Evolutionary conservation across 768 basidiomycete species (phyloP), one percentile per base, ranked within the genome.

Genomic region (Agaricus sinodeliciosus): DNA sequence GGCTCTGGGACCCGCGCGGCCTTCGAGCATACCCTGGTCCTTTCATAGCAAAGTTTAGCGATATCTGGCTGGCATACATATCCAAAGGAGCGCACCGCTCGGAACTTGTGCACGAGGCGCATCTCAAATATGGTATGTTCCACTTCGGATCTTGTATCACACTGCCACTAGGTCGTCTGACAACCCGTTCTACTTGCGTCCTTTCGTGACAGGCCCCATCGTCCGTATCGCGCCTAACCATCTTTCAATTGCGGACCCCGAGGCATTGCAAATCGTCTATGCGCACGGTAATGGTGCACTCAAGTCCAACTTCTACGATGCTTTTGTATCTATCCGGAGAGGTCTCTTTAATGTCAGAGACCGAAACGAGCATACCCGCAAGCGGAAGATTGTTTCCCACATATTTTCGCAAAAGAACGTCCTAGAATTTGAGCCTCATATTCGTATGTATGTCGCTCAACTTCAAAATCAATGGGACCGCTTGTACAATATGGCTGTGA

Each of bases 371-470:
- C 92, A 95, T 64, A 77, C 88, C 5, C 82, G 92, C 40, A 95
- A 94, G 69, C 84, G 91, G 71, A 95, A 95, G 71, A 89, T 96
- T 55, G 80, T 95, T 43, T 85, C 89, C 0, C 82, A 89, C 62
- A 85, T 90, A 60, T 90, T 90, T 68, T 84, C 85, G 1, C 85
- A 87, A 63, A 93, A 93, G 72, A 88, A 68, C 50, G 90, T 95
- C 3, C 64, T 89, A 54, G 87, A 90, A 59, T 94, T 95, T 55
- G 90, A 94, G 65, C 87, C 89, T 0, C 80, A 90, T 55, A 79
- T 92, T 49, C 72, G 79, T 3, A 60, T 71, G 1, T 81, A 87
- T 59, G 76, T 92, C 16, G 65, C 62, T 1, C 69, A 77, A 48
- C 67, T 94, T 51, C 64, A 91, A 55, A 64, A 64, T 13, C 87